These are phyloP conservation scores for Pulveroboletus ravenelii DNA, from an alignment of 768 basidiomycete genomes.

Conservation along the genomic window DNA sequence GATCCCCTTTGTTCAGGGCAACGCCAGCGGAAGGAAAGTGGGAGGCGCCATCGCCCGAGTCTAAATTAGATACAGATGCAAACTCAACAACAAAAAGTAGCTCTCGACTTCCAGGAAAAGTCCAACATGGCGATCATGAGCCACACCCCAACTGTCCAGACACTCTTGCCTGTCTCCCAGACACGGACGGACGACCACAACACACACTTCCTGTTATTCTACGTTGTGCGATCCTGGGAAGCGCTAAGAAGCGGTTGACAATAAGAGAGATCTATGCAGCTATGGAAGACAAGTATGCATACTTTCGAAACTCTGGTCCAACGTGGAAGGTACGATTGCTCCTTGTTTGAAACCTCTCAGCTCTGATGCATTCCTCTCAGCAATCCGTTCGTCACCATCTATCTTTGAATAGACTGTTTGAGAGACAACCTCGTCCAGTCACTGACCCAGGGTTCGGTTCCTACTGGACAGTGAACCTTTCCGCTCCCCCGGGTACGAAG, in stretches of 20 bases:
- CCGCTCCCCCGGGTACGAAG: conserved; percentile 83
- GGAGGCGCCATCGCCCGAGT: conserved; percentile 32
- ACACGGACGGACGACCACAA: conserved; percentile 74
- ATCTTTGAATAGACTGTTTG: conserved; percentile 77
- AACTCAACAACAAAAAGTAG: conserved; percentile 22
- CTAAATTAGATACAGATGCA: conserved; percentile 31
- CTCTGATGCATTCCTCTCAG: conserved; percentile 34
- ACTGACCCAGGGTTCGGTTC: conserved; percentile 85
- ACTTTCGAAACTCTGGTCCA: conserved; percentile 73
- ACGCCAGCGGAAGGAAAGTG: conserved; percentile 22
- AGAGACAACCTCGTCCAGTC: conserved; percentile 75
- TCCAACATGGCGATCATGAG: conserved; percentile 42
- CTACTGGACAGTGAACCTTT: conserved; percentile 85
- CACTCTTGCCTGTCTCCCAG: conserved; percentile 70
- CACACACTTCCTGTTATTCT: conserved; percentile 83
- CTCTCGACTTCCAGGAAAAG: conserved; percentile 20
- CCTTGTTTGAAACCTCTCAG: not conserved
- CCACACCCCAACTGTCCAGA: conserved; percentile 77
- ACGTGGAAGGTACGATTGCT: conserved; percentile 70
- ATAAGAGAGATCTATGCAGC: conserved; percentile 83
- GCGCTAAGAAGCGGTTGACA: conserved; percentile 67
- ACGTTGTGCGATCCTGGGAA: conserved; percentile 79
- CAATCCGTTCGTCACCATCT: conserved; percentile 87
- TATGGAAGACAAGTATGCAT: conserved; percentile 82
- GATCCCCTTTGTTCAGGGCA: conserved; percentile 29